These are phyloP conservation scores for Coniella lustricola DNA, from an alignment of 2,329 filamentous ascomycete genomes.

Conservation along the genomic window DNA sequence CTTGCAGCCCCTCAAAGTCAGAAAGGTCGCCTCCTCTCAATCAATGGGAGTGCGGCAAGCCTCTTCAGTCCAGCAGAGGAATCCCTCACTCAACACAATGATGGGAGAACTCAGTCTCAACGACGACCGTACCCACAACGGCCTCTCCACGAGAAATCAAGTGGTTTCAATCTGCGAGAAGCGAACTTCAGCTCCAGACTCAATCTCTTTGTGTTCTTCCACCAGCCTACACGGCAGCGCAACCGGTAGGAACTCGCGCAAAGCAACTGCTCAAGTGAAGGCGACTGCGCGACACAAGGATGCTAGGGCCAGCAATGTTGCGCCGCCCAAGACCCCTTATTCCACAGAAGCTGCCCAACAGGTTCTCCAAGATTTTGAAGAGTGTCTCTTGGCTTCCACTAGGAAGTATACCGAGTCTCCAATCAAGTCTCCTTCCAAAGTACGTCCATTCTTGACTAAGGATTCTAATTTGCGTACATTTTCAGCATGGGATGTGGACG, in stretches of 20 bases:
- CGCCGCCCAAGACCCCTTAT: constrained; percentile 25
- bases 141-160: constrained; percentile 33
- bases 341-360: constrained; percentile 7
- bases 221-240: constrained; percentile 22
- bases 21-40: constrained; percentile 22
- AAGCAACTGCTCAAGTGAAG: constrained; percentile 17
- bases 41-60: constrained; percentile 15
- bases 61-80: constrained; percentile 21
- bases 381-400: constrained; percentile 22
- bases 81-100: constrained; percentile 25
- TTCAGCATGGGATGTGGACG: constrained; percentile 73
- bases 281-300: constrained; percentile 3
- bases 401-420: constrained; percentile 32
- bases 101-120: constrained; percentile 35
- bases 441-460: constrained; percentile 54
- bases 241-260: constrained; percentile 23
- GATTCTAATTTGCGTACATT: constrained; percentile 61
- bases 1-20: constrained; percentile 19
- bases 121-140: constrained; percentile 21
- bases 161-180: constrained; percentile 32
- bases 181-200: constrained; percentile 18
- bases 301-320: constrained; percentile 15
- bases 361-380: constrained; percentile 21
- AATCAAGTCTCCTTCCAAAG: constrained; percentile 27
- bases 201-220: constrained; percentile 16